Evolutionary conservation across 1,284 basidiomycete genomes (phyloP), one percentile per base, ranked within the genome.

Genomic region (Crepidotus sp.): DNA sequence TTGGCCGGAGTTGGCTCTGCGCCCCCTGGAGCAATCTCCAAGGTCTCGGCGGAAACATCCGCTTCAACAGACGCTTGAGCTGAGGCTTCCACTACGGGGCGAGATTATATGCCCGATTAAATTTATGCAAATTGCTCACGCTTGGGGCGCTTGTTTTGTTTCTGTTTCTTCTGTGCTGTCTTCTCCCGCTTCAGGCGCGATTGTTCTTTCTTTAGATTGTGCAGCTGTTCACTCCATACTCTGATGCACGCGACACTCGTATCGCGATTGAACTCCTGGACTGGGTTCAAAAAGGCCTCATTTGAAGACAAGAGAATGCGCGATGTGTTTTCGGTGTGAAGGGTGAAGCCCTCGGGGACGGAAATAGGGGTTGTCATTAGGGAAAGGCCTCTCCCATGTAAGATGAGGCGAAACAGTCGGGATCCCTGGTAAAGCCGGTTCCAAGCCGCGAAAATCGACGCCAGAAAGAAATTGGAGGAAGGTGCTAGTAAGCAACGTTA

Each of bases 241-340:
- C 77, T 73, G 49, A 98, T 98, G 50, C 84, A 86, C 6, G 93
- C 86, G 26, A 96, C 83, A 52, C 87, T 92, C 42, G 93, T 65
- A 64, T 98, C 95, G 33, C 96, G 76, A 65, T 99, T 99, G 72
- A 97, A 99, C 63, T 99, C 92, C 59, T 99, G 95, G 6, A 98
- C 88, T 2, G 96, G 95, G 60, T 99, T 99, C 48, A 98, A 69
- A 65, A 99, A 99, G 1, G 91, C 86, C 50, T 86, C 82, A 57
- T 88, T 80, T 35, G 80, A 72, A 0, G 84, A 81, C 8, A 92
- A 70, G 45, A 95, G 74, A 56, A 95, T 87, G 55, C 81, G 81
- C 1, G 91, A 81, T 1, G 76, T 83, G 57, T 88, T 87, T 68
- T 96, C 92, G 7, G 81, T 84, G 65, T 93, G 86, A 37, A 92